Conservation (phyloP, 176 grass and related monocot genomes). For the Rhipidocladum racemiflorum region DNA sequence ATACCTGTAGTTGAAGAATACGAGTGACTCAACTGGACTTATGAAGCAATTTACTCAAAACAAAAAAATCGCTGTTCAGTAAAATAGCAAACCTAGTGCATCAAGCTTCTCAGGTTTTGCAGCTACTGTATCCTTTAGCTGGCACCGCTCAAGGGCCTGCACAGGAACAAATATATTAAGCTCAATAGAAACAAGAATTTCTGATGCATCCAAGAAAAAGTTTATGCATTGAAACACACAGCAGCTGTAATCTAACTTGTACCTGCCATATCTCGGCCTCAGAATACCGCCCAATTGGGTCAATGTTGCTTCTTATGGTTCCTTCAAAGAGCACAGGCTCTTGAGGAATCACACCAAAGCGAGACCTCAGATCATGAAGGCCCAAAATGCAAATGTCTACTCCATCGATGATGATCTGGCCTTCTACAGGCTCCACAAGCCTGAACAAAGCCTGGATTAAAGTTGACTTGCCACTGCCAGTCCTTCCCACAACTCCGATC, state of each 20-base stretch:
- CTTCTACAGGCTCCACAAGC: constrained; percentile 72
- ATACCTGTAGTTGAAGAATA: no score
- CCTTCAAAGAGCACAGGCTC: constrained; percentile 95
- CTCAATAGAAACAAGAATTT: not conserved
- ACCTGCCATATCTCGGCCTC: constrained; percentile 97
- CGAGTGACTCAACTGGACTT: constrained; percentile 6
- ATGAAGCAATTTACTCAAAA: not conserved
- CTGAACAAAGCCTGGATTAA: constrained; percentile 85
- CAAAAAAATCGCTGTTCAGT: not conserved
- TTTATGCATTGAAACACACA: constrained; percentile 25
- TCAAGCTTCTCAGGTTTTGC: constrained; percentile 86
- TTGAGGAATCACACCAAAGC: constrained; percentile 92
- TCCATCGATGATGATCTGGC: constrained; percentile 67
- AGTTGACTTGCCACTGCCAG: no score
- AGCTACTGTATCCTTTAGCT: constrained; percentile 69
- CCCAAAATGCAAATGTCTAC: constrained; percentile 75
- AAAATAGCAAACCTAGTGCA: constrained; percentile 58
- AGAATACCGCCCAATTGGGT: constrained; percentile 74
- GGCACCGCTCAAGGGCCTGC: constrained; percentile 76
- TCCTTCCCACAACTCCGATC: no score
- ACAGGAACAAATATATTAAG: constrained; percentile 4
- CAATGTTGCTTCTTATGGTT: constrained; percentile 87
- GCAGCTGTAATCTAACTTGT: constrained; percentile 8
- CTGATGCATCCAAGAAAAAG: not conserved
- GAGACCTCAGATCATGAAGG: constrained; percentile 90